Evolutionary conservation across 2,329 filamentous ascomycete species (phyloP), one percentile per base, ranked within the genome.

Genomic region (Xylaria sp.): DNA sequence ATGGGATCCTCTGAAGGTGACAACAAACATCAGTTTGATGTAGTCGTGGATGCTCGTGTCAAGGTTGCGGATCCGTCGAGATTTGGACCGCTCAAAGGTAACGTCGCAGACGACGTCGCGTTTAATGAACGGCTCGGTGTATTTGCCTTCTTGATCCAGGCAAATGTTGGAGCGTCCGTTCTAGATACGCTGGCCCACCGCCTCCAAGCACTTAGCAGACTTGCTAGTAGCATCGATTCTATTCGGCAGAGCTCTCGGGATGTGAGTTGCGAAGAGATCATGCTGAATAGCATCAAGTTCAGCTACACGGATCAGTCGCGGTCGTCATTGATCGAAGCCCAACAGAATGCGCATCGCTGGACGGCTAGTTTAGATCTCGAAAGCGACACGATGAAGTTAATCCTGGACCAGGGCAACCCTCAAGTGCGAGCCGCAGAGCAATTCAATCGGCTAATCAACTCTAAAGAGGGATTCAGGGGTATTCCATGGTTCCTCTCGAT

Each of bases 191-290:
- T 92, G 18, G 76, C 79, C 62, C 76, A 80, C 54, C 80, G 86
- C 34, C 76, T 92, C 51, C 81, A 84, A 65, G 83, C 85, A 10
- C 83, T 94, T 59, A 84, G 89, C 67, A 83, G 87, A 18, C 79
- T 94, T 34, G 85, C 91, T 46, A 81, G 82, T 49, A 90, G 90
- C 67, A 78, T 91, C 30, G 81, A 85, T 50, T 84, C 87, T 1
- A 82, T 92, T 63, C 78, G 84, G 57, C 76, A 78, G 63, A 78
- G 83, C 65, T 76, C 78, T 52, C 78, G 78, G 13, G 78, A 80
- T 55, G 80, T 89, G 42, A 76, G 76, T 49, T 82, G 82, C 69
- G 80, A 86, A 65, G 76, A 80, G 47, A 79, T 88, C 58, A 84
- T 82, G 13, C 77, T 93, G 58, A 77, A 78, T 65, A 78, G 82